Base-by-base conservation (phyloP, 305 asterid species). In the Rubia occidens region DNA sequence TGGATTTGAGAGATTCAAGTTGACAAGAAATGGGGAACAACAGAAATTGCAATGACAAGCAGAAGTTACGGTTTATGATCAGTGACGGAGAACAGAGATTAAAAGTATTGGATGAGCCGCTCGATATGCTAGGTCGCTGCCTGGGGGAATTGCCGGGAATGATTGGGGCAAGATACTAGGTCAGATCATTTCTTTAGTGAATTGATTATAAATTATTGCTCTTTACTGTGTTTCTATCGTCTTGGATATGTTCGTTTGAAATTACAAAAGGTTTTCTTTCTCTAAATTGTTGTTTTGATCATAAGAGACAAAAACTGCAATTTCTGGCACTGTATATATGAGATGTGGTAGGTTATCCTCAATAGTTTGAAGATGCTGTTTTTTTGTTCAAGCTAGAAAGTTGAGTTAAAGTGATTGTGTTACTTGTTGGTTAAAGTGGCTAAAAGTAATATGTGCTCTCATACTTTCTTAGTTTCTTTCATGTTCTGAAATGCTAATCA, bases 121-220 rank as follows among this genome's bases (percentile, higher is more conserved):
- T 88, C 43, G 89, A 91, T 80, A 89, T 88, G 96, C 98, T 89
- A 79, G 98, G 96, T 35, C 87, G 66, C 45, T 87, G 15, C 11
- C 44, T 32, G 55, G 40, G 40, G 40, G 40, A 37, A 37, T 37
- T 37, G 40, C 7, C 40, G 40, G 5, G 40, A 37, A 37, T 5
- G 7, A 0, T 37, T 37, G 40, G 0, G 7, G 40, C 40, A 37
- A 37, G 7, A 37, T 17, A 21, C 3, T 8, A 11, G 51, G 18
- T 18, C 70, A 51, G 11, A 15, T 20, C 2, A 40, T 45, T 32
- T 56, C 32, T 35, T 11, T 43, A n/a, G 35, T 37, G 40, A 37
- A 37, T 37, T 37, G 40, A 0, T 37, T 37, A 37, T 37, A 11
- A 67, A 42, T 43, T 44, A 29, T 44, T 8, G 20, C 3, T 45